Base-by-base conservation (phyloP, 306 rosid genomes). In the Trifolium dubium region DNA sequence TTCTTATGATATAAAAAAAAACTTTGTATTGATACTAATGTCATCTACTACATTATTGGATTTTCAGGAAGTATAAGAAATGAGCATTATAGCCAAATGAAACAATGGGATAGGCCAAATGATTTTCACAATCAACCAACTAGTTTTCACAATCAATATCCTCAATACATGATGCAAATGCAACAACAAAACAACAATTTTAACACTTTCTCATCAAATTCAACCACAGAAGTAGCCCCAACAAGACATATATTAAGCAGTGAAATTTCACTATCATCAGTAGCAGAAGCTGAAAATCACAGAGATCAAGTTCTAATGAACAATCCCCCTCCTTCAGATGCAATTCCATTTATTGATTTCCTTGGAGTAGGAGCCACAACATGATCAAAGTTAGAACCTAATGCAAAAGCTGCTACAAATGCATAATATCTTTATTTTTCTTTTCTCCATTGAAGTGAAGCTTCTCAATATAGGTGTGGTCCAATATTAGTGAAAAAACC, bases 351-450 rank as follows among this genome's bases (percentile, higher is more conserved):
- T 79, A 85, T 95, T 83, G 99, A 95, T 63, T 95, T 95, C 79
- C 99, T 95, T 51, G 99, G 99, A 35, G 98, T 95, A 13, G 99
- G 99, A 87, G 93, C 93, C 85, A 91, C 85, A 67, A 7, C 40
- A 37, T 93, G 95, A 77, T 74, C 80, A 23, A 85, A 72, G 73
- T 77, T 69, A 64, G 77, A 72, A 77, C 67, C 66, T 4, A 60
- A 69, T 41, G 47, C 28, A 82, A 85, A 89, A 80, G 75, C 83
- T 81, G 88, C 80, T 59, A 0, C 10, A 15, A 43, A 23, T 23
- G 23, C 23, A n/a, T n/a, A 23, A 23, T 23, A 23, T 23, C 23
- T 23, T 23, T 9, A 1, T 1, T 11, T 10, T 43, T 37, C 3
- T 12, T 15, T 8, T 68, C 82, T 66, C 69, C 75, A 64, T 56